These are phyloP conservation scores for Hyaloscypha bicolor DNA, from an alignment of 495 filamentous ascomycete species.

Conservation along the genomic window DNA sequence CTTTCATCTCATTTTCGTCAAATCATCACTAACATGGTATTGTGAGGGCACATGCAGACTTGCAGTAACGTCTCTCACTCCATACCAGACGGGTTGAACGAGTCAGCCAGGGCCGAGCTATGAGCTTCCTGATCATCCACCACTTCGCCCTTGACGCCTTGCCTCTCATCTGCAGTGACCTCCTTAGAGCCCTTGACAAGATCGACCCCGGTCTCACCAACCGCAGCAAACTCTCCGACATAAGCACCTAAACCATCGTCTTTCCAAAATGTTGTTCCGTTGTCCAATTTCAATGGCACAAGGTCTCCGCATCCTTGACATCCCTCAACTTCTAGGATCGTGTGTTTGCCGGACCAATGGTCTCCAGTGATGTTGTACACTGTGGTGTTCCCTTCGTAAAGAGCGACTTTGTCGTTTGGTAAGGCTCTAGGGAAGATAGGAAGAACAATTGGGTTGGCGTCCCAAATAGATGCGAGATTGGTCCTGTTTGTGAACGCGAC, in stretches of 20 bases:
- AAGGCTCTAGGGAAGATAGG: not conserved
- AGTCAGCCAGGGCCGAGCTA: too few species aligned
- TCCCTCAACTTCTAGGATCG: slow-evolving; percentile 46
- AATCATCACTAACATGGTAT: too few species aligned
- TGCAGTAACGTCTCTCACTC: too few species aligned
- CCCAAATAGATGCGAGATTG: not conserved
- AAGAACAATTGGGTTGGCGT: slow-evolving; percentile 1
- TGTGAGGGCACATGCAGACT: too few species aligned
- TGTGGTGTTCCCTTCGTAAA: slow-evolving; percentile 10
- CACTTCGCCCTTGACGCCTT: not conserved
- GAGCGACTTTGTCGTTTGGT: not conserved
- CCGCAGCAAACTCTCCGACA: slow-evolving; percentile 65
- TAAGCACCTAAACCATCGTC: slow-evolving; percentile 59
- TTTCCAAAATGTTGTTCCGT: slow-evolving; percentile 20
- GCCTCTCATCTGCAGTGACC: not conserved
- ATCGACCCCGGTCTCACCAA: not conserved
- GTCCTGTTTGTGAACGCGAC: slow-evolving; percentile 55
- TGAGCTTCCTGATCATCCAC: not conserved
- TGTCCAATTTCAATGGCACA: not conserved
- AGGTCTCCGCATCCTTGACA: slow-evolving; percentile 29
- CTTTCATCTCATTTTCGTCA: too few species aligned
- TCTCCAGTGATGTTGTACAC: not conserved
- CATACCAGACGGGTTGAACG: too few species aligned
- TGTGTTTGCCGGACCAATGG: slow-evolving; percentile 36
- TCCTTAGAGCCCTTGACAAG: not conserved